phyloP scores from a whole-genome alignment of 192 early-diverging fungal species.

The Phycomyces nitens region DNA sequence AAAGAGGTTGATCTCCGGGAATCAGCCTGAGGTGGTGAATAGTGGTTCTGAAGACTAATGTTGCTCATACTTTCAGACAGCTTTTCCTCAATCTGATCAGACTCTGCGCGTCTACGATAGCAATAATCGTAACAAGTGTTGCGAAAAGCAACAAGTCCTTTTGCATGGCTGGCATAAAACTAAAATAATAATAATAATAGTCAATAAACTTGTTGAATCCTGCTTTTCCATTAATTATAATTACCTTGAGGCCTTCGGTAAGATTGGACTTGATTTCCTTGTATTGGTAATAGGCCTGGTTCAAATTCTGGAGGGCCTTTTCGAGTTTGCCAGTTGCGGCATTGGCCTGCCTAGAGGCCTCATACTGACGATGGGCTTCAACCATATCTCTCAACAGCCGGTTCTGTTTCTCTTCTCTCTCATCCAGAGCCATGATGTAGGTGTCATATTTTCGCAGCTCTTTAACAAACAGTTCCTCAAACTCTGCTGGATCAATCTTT shows the following conservation, averaged over 20 bases:
- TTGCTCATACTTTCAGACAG: neutral
- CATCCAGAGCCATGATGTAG: conserved; percentile 52
- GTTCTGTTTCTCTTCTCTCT: conserved; percentile 60
- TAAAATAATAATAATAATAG: conserved; percentile 47
- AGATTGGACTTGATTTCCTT: conserved; percentile 72
- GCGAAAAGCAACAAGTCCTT: conserved; percentile 56
- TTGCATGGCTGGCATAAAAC: conserved; percentile 70
- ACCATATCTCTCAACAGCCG: conserved; percentile 54
- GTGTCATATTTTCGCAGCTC: conserved; percentile 70
- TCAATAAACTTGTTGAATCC: no score
- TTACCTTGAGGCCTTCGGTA: conserved; percentile 72
- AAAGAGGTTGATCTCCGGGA: neutral
- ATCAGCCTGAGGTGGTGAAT: neutral
- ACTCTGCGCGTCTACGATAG: conserved; percentile 65
- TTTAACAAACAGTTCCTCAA: conserved; percentile 71
- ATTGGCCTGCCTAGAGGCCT: conserved; percentile 57
- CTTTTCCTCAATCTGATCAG: conserved; percentile 40
- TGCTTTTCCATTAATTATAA: no score
- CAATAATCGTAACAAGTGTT: conserved; percentile 68
- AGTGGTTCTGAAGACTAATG: neutral
- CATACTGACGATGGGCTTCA: conserved; percentile 65
- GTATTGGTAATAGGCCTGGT: conserved; percentile 70
- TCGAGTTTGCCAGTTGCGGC: conserved; percentile 63
- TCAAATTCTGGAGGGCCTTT: conserved; percentile 73
- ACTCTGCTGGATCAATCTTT: conserved; percentile 72